Conservation (phyloP, 371 early-diverging fungal genomes). For the Saksenaea oblongispora region DNA sequence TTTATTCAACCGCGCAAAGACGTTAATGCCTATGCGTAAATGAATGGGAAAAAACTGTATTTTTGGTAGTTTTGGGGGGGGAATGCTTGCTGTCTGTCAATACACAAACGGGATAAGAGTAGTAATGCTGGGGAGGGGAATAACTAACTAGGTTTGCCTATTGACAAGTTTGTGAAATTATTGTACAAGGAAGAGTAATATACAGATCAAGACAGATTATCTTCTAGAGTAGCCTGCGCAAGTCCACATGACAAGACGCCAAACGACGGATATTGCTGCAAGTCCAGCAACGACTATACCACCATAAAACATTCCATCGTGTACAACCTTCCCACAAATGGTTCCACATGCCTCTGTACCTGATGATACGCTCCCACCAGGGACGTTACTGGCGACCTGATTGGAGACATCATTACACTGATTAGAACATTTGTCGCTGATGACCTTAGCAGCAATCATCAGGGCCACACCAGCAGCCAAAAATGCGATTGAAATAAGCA, state of each 20-base stretch:
- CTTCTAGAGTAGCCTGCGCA: constrained; percentile 19
- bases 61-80: too few relatives aligned
- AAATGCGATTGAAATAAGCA: constrained; percentile 24
- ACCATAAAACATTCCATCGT: constrained; percentile 27
- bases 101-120: too few relatives aligned
- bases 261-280: constrained; percentile 25
- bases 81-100: too few relatives aligned
- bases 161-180: not conserved
- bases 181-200: not conserved
- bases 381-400: constrained; percentile 2
- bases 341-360: constrained; percentile 14
- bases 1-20: too few relatives aligned
- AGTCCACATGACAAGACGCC: constrained; percentile 27
- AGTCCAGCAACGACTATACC: constrained; percentile 30
- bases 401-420: constrained; percentile 20
- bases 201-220: not conserved
- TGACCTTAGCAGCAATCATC: constrained; percentile 25
- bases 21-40: too few relatives aligned
- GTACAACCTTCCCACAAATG: constrained; percentile 29
- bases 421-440: constrained; percentile 18
- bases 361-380: not conserved
- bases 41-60: too few relatives aligned
- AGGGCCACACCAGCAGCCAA: constrained; percentile 28
- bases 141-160: too few relatives aligned
- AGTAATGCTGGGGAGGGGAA: too few relatives aligned